These are phyloP conservation scores for Cryptococcus floricola DNA, from an alignment of 1,284 basidiomycete species.

Conservation along the genomic window DNA sequence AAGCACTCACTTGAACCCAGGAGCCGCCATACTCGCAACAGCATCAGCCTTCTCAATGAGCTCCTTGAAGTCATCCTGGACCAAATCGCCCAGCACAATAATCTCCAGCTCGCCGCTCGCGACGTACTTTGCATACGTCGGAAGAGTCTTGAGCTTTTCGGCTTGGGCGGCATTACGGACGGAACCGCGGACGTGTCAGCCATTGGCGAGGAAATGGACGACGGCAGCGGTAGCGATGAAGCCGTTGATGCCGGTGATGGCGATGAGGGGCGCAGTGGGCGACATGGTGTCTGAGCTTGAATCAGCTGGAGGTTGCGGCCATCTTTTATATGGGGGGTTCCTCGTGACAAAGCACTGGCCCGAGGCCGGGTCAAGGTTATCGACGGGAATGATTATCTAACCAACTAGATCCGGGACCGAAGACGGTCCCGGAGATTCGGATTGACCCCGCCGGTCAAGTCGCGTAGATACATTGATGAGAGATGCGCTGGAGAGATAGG, in stretches of 20 bases:
- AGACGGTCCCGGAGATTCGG: too few species aligned
- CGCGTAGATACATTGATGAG: too few species aligned
- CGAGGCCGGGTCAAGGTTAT: too few species aligned
- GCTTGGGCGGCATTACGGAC: background rate
- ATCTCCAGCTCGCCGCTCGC: background rate
- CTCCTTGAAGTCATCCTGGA: slow-evolving; percentile 5
- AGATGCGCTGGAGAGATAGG: too few species aligned
- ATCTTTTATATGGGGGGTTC: too few species aligned
- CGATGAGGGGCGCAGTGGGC: background rate
- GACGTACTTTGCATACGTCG: background rate
- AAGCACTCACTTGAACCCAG: background rate
- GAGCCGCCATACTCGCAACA: background rate
- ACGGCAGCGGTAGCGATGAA: background rate
- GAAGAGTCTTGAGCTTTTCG: background rate
- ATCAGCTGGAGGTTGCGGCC: too few species aligned
- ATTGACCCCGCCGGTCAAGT: too few species aligned
- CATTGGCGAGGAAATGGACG: background rate
- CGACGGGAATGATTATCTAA: too few species aligned
- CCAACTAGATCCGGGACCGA: too few species aligned
- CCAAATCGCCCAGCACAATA: background rate
- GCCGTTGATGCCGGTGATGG: background rate
- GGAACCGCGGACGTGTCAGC: background rate
- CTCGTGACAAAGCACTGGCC: too few species aligned
- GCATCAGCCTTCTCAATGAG: background rate
- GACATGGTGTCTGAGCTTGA: background rate